These are phyloP conservation scores for Talaromyces funiculosus DNA, from an alignment of 2,329 filamentous ascomycete species.

Conservation along the genomic window DNA sequence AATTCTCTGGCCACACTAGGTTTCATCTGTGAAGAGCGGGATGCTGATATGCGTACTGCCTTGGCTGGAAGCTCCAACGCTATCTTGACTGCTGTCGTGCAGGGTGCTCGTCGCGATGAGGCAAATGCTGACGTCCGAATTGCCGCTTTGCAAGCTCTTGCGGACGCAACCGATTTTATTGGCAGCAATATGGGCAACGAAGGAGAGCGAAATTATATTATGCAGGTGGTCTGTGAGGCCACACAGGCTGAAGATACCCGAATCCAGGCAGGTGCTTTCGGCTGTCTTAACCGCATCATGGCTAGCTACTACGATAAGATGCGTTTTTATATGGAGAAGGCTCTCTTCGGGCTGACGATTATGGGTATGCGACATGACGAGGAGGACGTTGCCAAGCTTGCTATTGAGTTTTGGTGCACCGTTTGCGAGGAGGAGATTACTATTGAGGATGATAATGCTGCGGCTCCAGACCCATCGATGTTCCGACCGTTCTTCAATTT, in stretches of 20 bases:
- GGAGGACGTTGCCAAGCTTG: constrained; percentile 95
- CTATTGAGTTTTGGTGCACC: constrained; percentile 99
- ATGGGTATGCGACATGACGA: constrained; percentile 98
- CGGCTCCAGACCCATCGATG: constrained; percentile 72
- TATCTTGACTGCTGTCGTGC: constrained; percentile 94
- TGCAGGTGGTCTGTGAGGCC: constrained; percentile 99
- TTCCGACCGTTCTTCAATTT: constrained; percentile 95
- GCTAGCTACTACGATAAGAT: constrained; percentile 98
- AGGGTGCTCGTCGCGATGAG: constrained; percentile 96
- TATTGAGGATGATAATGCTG: constrained; percentile 93
- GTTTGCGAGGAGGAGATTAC: constrained; percentile 98
- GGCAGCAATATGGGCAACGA: constrained; percentile 98
- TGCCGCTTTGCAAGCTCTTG: constrained; percentile 87
- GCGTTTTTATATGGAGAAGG: constrained; percentile 99
- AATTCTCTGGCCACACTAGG: constrained; percentile 92
- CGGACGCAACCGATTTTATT: constrained; percentile 96
- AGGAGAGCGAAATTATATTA: constrained; percentile 98
- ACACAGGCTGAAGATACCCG: constrained; percentile 86
- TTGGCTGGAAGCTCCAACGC: constrained; percentile 88
- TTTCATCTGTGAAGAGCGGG: constrained; percentile 95
- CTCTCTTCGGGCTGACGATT: constrained; percentile 92
- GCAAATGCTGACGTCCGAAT: constrained; percentile 82
- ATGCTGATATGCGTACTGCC: constrained; percentile 74
- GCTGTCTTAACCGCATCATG: constrained; percentile 98
- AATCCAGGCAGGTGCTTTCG: constrained; percentile 94